Percentiles rank a stretch among this genome's conserved stretches.
Conservation (phyloP, 371 early-diverging fungal species). For the Vairimorpha ceranae region DNA sequence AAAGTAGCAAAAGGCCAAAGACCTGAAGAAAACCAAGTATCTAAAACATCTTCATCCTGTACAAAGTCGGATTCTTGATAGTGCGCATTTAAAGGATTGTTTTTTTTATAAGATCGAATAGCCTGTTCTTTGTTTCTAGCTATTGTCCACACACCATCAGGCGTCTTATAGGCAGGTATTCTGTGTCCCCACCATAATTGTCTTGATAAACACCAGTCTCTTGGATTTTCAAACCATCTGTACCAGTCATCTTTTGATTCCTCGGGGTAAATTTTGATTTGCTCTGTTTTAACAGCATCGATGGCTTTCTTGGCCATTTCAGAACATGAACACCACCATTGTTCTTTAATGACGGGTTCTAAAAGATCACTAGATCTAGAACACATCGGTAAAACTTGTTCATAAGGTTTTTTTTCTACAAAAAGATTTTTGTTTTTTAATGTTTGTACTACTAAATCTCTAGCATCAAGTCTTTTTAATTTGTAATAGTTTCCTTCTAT, state of each 20-base stretch:
- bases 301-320: conserved; percentile 70
- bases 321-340: conserved; percentile 94
- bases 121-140: conserved; percentile 76
- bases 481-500: conserved; percentile 70
- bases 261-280: conserved; percentile 78
- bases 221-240: conserved; percentile 86
- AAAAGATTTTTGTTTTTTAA: conserved; percentile 79
- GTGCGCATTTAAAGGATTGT: not conserved
- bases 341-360: conserved; percentile 92
- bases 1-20: conserved; percentile 93
- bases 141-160: conserved; percentile 73
- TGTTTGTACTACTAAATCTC: conserved; percentile 74
- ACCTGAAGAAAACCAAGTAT: conserved; percentile 98
- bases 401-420: conserved; percentile 74
- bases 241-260: conserved; percentile 83
- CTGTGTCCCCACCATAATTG: conserved; percentile 99
- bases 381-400: conserved; percentile 84
- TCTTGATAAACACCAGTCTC: conserved; percentile 89
- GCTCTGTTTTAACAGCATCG: conserved; percentile 72
- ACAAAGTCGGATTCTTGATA: conserved; percentile 64
- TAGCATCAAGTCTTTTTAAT: conserved; percentile 81
- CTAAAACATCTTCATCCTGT: conserved; percentile 92
- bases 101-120: conserved; percentile 54
- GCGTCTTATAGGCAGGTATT: conserved; percentile 85
- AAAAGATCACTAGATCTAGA: conserved; percentile 84